phyloP scores from a whole-genome alignment of 192 early-diverging fungal genomes.

The Pecoramyces ruminantium region DNA sequence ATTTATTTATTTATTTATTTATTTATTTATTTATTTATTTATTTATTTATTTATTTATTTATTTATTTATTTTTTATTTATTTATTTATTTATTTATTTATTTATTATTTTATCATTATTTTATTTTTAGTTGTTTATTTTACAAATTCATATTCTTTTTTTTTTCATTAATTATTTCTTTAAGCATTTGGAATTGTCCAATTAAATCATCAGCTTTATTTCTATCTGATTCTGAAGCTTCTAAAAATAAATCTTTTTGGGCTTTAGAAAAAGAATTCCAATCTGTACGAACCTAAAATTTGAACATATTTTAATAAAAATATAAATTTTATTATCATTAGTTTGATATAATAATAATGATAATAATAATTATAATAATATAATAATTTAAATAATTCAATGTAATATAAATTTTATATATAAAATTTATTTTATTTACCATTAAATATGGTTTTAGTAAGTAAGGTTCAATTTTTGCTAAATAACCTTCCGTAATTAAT shows the following conservation, averaged over 20 bases:
- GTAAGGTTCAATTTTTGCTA: background rate
- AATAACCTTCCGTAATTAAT: slow-evolving; percentile 59
- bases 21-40: no score
- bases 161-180: background rate
- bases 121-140: background rate
- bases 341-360: no score
- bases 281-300: background rate
- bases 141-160: background rate
- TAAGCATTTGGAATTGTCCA: background rate
- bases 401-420: no score
- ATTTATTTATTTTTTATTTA: no score
- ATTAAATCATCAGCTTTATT: background rate
- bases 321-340: no score
- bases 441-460: background rate
- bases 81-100: no score
- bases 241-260: background rate
- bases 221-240: background rate
- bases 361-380: no score
- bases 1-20: no score
- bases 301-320: no score
- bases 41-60: no score
- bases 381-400: no score
- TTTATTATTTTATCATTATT: no score
- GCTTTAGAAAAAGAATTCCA: background rate
- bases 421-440: background rate